Evolutionary conservation across 1,284 basidiomycete genomes (phyloP), one percentile per base, ranked within the genome.

Genomic region (Cutaneotrichosporon mucoides): DNA sequence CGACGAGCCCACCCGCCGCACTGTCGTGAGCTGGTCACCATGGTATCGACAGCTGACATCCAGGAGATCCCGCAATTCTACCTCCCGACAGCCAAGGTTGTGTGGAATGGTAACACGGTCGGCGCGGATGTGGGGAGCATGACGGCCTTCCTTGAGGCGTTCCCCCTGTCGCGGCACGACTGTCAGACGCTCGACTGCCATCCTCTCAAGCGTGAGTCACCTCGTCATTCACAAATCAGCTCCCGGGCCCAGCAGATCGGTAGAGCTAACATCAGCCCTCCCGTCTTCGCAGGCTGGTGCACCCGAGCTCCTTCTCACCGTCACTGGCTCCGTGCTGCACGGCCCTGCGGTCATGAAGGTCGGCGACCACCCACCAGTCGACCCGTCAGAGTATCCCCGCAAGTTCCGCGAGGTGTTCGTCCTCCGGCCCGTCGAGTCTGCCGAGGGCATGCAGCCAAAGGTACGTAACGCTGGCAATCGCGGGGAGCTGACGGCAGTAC

Each of bases 371-470:
- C 61, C 59, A 4, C 54, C 62, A n/a, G 44, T 54, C 34, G 57
- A 65, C 9, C 60, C 69, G 9, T 53, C 57, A 43, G 69, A 74
- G 55, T 56, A 67, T 50, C 73, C 74, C 33, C 65, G 74, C 44
- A 76, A 76, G 60, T 76, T 74, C 56, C 71, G 73, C 59, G 73
- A 76, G 62, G 68, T 76, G 56, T 76, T 76, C 55, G 69, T 76
- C 36, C 61, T 76, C 13, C 63, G 68, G 15, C 70, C 70, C 6
- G 57, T 66, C 15, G 72, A 71, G 45, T 65, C 66, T 33, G 69
- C 63, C 4, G 73, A 73, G 55, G 72, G 72, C 33, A 71, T 68
- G 65, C 74, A 74, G 58, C 74, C 74, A 0, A 76, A 70, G 60
- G 74, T 76, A 55, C 53, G 41, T 12, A n/a, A 37, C 24, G 24